A percentile compares a stretch with the other conserved stretches of the same genome.
These are phyloP conservation scores for Phoenix roebelenii DNA, from an alignment of 176 grass and related monocot genomes.

Conservation along the genomic window DNA sequence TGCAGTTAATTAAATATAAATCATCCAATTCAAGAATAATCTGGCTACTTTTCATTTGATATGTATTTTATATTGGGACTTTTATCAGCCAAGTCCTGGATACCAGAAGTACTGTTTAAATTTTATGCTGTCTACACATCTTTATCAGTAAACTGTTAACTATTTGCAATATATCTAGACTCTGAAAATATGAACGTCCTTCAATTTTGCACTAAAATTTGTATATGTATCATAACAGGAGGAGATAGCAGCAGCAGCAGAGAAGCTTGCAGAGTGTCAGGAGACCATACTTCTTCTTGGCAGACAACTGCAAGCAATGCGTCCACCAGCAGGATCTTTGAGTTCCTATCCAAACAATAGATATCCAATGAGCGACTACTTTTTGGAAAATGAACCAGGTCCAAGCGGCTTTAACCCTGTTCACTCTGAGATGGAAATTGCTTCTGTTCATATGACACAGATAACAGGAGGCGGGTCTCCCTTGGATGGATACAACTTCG, in stretches of 20 bases:
- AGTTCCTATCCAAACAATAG: conserved; percentile 42
- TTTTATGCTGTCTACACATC: no score
- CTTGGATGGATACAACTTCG: conserved; percentile 44
- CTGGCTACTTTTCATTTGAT: no score
- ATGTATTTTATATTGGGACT: no score
- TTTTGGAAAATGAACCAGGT: conserved; percentile 41
- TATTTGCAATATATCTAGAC: no score
- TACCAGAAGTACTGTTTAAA: no score
- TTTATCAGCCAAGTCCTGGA: no score
- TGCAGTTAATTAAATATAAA: no score
- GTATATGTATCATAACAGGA: conserved; percentile 40
- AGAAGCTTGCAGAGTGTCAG: conserved; percentile 94
- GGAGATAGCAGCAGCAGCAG: conserved; percentile 78
- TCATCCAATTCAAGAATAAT: no score
- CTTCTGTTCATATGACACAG: conserved; percentile 15
- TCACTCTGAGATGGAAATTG: conserved; percentile 34
- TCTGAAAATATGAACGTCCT: no score
- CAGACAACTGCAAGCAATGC: conserved; percentile 78
- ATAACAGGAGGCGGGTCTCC: conserved; percentile 40
- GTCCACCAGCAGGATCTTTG: conserved; percentile 49
- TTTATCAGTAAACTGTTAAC: no score
- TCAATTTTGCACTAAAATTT: background rate
- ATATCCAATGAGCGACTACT: conserved; percentile 32
- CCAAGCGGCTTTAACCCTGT: conserved; percentile 17
- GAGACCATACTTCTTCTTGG: conserved; percentile 91